Evolutionary conservation across 371 early-diverging fungal genomes (phyloP).

Genomic region (Phascolomyces articulosus): DNA sequence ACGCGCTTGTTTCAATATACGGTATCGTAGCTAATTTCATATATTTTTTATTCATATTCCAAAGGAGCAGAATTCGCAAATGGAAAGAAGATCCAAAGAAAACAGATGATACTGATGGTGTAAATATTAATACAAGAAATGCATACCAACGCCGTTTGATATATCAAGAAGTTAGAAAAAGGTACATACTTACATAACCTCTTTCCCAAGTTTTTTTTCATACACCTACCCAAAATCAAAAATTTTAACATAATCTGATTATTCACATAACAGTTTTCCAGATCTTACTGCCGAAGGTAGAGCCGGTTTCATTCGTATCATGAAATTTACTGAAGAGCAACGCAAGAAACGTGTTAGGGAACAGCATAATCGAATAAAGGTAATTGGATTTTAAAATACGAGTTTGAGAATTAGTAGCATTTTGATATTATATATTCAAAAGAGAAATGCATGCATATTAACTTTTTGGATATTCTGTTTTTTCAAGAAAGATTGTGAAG

Average conservation of each 20-base stretch:
- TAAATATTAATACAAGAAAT: constrained; percentile 54
- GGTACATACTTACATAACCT: too few species aligned
- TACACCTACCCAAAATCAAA: too few species aligned
- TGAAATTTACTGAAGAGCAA: constrained; percentile 46
- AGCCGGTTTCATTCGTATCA: constrained; percentile 42
- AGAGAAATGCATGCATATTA: background rate
- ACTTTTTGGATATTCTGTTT: background rate
- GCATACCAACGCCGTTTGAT: constrained; percentile 67
- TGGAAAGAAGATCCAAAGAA: constrained; percentile 50
- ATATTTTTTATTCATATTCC: background rate
- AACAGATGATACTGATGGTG: constrained; percentile 30
- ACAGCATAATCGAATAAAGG: constrained; percentile 9
- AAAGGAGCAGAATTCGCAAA: constrained; percentile 41
- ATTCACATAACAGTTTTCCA: constrained; percentile 27
- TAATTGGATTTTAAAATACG: background rate
- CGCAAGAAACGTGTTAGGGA: constrained; percentile 32
- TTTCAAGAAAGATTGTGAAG: constrained; percentile 53
- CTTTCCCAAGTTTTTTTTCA: too few species aligned
- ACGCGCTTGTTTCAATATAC: too few species aligned
- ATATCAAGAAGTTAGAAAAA: constrained; percentile 70
- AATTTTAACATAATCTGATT: background rate
- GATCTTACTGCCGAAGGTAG: constrained; percentile 52
- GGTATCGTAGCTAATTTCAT: background rate
- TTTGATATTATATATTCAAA: too few species aligned
- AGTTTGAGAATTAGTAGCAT: too few species aligned